phyloP scores from a whole-genome alignment of 805 yeast species.

The Brettanomyces sp. region DNA sequence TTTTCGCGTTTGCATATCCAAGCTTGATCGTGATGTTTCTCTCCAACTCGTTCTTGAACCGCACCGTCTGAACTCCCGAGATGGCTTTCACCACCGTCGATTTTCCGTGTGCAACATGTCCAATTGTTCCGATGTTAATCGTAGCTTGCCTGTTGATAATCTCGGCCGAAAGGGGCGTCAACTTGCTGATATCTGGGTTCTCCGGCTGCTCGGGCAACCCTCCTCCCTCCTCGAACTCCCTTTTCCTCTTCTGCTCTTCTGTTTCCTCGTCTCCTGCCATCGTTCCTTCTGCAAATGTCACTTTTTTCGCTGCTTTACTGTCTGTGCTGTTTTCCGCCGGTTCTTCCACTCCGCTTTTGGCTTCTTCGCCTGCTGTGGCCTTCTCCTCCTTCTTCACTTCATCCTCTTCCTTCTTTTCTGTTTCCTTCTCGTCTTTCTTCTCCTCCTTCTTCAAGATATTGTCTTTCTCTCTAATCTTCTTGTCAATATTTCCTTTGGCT shows the following conservation, averaged over 20 bases:
- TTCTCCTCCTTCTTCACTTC: background rate
- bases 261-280: slow-evolving; percentile 41
- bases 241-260: slow-evolving; percentile 67
- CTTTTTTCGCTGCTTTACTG: slow-evolving; percentile 54
- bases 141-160: slow-evolving; percentile 99
- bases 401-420: background rate
- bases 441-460: slow-evolving; percentile 19
- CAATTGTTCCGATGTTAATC: slow-evolving; percentile 96
- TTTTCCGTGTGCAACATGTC: slow-evolving; percentile 99
- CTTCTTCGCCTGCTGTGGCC: background rate
- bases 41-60: slow-evolving; percentile 98
- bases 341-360: background rate
- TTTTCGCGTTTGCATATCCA: slow-evolving; percentile 98
- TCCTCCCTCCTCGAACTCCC: slow-evolving; percentile 96
- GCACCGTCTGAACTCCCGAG: slow-evolving; percentile 97
- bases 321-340: slow-evolving; percentile 23
- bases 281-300: slow-evolving; percentile 66
- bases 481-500: slow-evolving; percentile 27
- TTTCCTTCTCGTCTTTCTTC: slow-evolving; percentile 17
- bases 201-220: slow-evolving; percentile 96
- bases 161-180: slow-evolving; percentile 89
- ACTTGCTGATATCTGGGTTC: slow-evolving; percentile 68
- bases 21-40: slow-evolving; percentile 97
- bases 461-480: slow-evolving; percentile 16
- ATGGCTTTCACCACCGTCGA: slow-evolving; percentile 97